Base-by-base conservation (phyloP, 1,139 yeast species). In the Meyerozyma athensensis region DNA sequence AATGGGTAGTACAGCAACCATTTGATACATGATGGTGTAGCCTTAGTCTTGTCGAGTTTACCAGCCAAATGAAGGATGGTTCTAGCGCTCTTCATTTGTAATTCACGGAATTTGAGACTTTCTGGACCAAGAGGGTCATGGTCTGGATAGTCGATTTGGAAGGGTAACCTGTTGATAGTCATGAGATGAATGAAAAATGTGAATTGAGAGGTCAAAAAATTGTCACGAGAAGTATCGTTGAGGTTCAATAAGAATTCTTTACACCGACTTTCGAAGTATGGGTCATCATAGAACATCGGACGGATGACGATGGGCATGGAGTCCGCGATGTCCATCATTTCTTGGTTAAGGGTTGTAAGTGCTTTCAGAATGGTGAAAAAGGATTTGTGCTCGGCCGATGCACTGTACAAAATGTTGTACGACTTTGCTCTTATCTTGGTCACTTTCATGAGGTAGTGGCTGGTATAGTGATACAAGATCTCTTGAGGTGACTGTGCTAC, bases 161-260 rank as follows among this genome's bases (percentile, higher is more conserved):
- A 60, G 1, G 71, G 69, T 14, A 64, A 46, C 24, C 68, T 46
- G 45, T 67, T 67, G 33, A 63, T 59, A 12, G 59, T 54, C 68
- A 64, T 58, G 35, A 65, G 42, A 43, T 67, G 72, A 13, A 55
- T 45, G 39, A 65, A 63, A 44, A 42, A 65, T 0, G 62, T 48
- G 24, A 65, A 47, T 30, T 63, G 66, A 6, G 56, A 42, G 1
- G 50, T 47, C 6, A 63, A 39, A 7, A 56, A 33, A 13, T 43
- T 42, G 37, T 58, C 62, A 9, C 43, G 10, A 7, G 32, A 16
- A 4, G 20, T 28, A 8, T 28, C 32, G 12, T 13, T 28, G 10
- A 28, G 20, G 7, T 28, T 16, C 32, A 18, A 4, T 10, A 28
- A 4, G 7, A 17, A 5, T 4, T 28, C 20, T 10, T 14, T 19